These are phyloP conservation scores for Termitomyces sp. DNA, from an alignment of 768 basidiomycete genomes.

Conservation along the genomic window DNA sequence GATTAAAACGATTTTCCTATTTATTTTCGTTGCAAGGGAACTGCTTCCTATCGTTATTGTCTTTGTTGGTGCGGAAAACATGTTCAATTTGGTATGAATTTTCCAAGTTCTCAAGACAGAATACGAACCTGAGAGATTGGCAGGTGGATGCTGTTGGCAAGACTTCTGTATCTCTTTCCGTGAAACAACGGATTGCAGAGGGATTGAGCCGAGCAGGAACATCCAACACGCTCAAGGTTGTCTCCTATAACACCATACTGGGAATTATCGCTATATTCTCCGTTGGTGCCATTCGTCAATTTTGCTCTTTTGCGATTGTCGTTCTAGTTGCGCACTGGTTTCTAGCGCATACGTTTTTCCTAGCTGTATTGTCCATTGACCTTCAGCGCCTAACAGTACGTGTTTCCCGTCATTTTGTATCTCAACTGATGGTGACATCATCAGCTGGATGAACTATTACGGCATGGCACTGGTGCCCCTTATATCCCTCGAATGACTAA, in stretches of 20 bases:
- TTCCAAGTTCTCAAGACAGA: not conserved
- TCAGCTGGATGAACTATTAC: conserved; percentile 81
- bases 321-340: conserved; percentile 97
- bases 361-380: conserved; percentile 93
- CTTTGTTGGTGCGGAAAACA: conserved; percentile 95
- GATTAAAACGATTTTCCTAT: not conserved
- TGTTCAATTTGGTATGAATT: conserved; percentile 80
- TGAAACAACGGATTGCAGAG: conserved; percentile 87
- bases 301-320: conserved; percentile 90
- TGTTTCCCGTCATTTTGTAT: conserved; percentile 2
- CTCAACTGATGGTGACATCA: conserved; percentile 6
- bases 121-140: conserved; percentile 6
- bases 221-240: conserved; percentile 88
- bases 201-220: conserved; percentile 88
- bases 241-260: conserved; percentile 78
- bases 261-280: conserved; percentile 71
- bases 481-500: conserved; percentile 23
- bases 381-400: conserved; percentile 84
- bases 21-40: conserved; percentile 44
- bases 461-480: conserved; percentile 56
- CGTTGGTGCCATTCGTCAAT: conserved; percentile 81
- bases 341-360: conserved; percentile 92
- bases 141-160: conserved; percentile 81
- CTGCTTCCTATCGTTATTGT: conserved; percentile 90
- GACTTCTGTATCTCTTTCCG: conserved; percentile 81